Evolutionary conservation across 2,329 filamentous ascomycete genomes (phyloP), one percentile per base, ranked within the genome.

Genomic region (Ophiosphaerella narmari): DNA sequence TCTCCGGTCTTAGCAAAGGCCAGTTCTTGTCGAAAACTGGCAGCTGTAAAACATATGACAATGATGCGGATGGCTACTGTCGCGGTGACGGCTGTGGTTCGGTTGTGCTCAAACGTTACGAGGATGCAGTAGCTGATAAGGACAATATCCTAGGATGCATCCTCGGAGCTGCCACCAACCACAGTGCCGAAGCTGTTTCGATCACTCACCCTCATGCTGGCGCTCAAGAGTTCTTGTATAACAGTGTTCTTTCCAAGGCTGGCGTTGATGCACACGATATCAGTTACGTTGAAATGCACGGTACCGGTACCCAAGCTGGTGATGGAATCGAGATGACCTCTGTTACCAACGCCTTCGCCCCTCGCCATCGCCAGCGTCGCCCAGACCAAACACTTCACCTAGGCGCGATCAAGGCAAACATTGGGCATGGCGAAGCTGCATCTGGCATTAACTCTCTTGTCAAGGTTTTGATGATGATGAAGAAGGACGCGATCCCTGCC

Each of bases 261-360:
- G 86, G 87, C 50, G 81, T 94, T 18, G 86, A 92, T 63, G 87
- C 90, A 1, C 81, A 85, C 43, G 88, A 92, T 55, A 82, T 96
- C 41, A 86, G 86, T 71, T 95, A 93, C 65, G 86, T 96, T 7
- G 91, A 95, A 74, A 91, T 94, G 86, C 90, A 96, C 70, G 91
- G 89, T 12, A 96, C 91, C 2, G 91, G 91, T 29, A 96, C 90
- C 0, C 89, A 94, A 71, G 90, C 88, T 29, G 91, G 89, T 53
- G 91, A 96, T 65, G 86, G 85, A 7, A 88, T 85, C 4, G 91
- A 96, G 70, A 92, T 93, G 87, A 79, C 84, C 1, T 91, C 87
- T 0, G 88, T 95, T 41, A 84, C 86, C 18, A 78, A 82, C 41
- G 77, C 82, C 16, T 88, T 87, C 59, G 84, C 83, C 38, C 80